Evolutionary conservation across 495 filamentous ascomycete genomes (phyloP).

Genomic region (Apodospora peruviana): DNA sequence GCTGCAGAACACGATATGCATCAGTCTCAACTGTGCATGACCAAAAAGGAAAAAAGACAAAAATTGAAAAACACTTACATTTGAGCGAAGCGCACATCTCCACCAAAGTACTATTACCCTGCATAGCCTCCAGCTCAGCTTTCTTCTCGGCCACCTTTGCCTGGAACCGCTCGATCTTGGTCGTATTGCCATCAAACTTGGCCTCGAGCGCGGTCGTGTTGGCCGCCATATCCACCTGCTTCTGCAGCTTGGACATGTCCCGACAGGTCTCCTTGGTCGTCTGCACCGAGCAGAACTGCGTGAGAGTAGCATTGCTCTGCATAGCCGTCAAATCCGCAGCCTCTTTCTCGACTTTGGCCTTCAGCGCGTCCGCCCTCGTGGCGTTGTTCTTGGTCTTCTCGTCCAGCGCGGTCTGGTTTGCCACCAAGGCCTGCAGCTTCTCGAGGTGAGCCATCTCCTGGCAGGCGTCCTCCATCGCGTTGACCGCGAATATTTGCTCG

Average conservation of each 20-base stretch:
- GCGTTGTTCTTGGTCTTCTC: conserved; percentile 13
- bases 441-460: conserved; percentile 2
- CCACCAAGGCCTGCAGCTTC: conserved; percentile 8
- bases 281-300: conserved; percentile 5
- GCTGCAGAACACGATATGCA: not conserved
- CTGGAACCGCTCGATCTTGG: conserved; percentile 12
- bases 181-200: conserved; percentile 13
- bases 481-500: conserved; percentile 6
- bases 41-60: not conserved
- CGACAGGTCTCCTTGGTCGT: conserved; percentile 8
- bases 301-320: conserved; percentile 10
- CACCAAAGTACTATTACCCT: conserved; percentile 6
- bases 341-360: conserved; percentile 11
- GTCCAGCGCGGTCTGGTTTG: conserved; percentile 10
- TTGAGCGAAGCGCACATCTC: not conserved
- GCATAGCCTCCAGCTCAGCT: conserved; percentile 9
- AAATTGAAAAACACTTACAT: conserved; percentile 6
- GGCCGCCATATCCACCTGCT: conserved; percentile 7
- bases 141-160: conserved; percentile 6
- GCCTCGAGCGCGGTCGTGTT: conserved; percentile 11
- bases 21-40: not conserved
- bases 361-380: conserved; percentile 9
- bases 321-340: conserved; percentile 7
- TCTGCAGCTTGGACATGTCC: conserved; percentile 6
- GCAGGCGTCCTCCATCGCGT: conserved; percentile 7